Percentiles rank a stretch among this genome's conserved stretches.
Evolutionary conservation across 257 asterid genomes (phyloP).

Genomic region (Lithospermum erythrorhizon): DNA sequence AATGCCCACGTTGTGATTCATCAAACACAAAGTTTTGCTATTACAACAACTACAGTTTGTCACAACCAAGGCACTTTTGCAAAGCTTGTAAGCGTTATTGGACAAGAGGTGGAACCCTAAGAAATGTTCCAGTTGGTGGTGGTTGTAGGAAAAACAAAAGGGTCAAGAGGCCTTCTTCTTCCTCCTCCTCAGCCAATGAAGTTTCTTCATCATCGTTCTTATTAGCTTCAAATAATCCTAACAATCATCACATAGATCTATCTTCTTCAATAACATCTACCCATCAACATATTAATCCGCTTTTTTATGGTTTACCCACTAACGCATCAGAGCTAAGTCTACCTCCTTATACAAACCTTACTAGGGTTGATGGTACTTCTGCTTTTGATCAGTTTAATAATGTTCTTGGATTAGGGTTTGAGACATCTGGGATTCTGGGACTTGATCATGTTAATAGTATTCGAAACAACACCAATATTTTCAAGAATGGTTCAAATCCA

Average conservation of each 20-base stretch:
- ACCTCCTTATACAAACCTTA: slow-evolving; percentile 14
- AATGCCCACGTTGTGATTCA: slow-evolving; percentile 44
- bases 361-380: not conserved
- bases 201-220: slow-evolving; percentile 4
- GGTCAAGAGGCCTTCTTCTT: slow-evolving; percentile 15
- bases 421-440: slow-evolving; percentile 14
- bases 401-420: slow-evolving; percentile 30
- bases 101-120: slow-evolving; percentile 43
- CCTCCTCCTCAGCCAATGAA: slow-evolving; percentile 1
- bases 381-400: slow-evolving; percentile 13
- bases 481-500: slow-evolving; percentile 13
- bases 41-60: slow-evolving; percentile 39
- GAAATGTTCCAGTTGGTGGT: slow-evolving; percentile 47
- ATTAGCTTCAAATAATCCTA: slow-evolving; percentile 14
- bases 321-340: slow-evolving; percentile 13
- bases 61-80: slow-evolving; percentile 44
- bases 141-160: slow-evolving; percentile 39
- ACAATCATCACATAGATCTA: slow-evolving; percentile 18
- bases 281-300: slow-evolving; percentile 15
- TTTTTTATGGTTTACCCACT: slow-evolving; percentile 27
- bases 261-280: slow-evolving; percentile 13
- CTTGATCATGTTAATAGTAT: slow-evolving; percentile 4
- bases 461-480: slow-evolving; percentile 12
- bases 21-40: slow-evolving; percentile 39
- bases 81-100: slow-evolving; percentile 45